These are phyloP conservation scores for Fistulifera pelliculosa DNA, from an alignment of 108 stramenopile species.

Conservation along the genomic window DNA sequence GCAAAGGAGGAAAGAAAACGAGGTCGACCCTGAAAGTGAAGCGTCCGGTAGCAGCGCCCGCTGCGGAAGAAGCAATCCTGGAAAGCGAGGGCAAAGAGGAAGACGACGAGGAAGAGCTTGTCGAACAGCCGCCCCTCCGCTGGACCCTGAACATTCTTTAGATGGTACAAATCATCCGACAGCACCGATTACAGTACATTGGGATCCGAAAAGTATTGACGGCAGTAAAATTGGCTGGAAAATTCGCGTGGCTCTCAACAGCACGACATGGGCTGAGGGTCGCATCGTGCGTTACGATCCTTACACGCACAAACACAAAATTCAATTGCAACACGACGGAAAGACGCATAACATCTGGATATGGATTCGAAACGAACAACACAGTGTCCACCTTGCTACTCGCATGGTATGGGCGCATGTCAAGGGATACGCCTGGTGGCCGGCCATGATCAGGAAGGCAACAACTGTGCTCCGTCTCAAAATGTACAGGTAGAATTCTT, in stretches of 20 bases:
- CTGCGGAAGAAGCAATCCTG: too few species aligned
- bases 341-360: constrained; percentile 9
- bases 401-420: constrained; percentile 58
- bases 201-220: constrained; percentile 33
- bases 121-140: constrained; percentile 1
- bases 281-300: constrained; percentile 57
- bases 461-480: constrained; percentile 23
- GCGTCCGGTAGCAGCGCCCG: too few species aligned
- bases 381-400: constrained; percentile 35
- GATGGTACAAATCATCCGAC: not conserved
- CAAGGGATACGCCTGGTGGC: constrained; percentile 72
- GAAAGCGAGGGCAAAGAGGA: constrained; percentile 6
- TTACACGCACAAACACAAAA: constrained; percentile 54
- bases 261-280: constrained; percentile 33
- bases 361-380: constrained; percentile 27
- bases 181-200: constrained; percentile 37
- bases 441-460: constrained; percentile 46
- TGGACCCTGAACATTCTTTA: constrained; percentile 9
- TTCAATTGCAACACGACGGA: constrained; percentile 8
- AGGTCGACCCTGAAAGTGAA: too few species aligned
- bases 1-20: too few species aligned
- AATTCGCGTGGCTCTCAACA: constrained; percentile 28
- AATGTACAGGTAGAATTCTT: constrained; percentile 52
- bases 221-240: constrained; percentile 36
- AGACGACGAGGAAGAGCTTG: constrained; percentile 2